Conservation (phyloP, 805 yeast species). For the Barnettozyma botsteinii region DNA sequence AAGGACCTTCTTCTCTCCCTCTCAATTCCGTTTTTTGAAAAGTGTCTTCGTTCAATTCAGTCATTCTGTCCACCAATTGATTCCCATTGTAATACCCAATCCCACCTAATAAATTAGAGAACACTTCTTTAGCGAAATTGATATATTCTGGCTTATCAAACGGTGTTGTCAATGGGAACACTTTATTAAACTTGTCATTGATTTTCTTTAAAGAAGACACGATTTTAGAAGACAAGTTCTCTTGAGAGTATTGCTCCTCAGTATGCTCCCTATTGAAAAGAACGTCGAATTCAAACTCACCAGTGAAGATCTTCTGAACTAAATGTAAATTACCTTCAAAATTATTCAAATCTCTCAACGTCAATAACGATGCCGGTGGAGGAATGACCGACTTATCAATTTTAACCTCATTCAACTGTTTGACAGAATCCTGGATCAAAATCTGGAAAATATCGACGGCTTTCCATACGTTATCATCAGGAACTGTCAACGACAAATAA, state of each 20-base stretch:
- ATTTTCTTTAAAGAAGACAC: conserved; percentile 29
- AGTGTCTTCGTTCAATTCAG: conserved; percentile 62
- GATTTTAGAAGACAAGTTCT: conserved; percentile 20
- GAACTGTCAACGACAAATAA: conserved; percentile 63
- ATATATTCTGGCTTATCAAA: conserved; percentile 39
- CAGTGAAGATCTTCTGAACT: conserved; percentile 70
- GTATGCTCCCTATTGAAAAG: conserved; percentile 47
- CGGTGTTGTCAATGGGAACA: conserved; percentile 51
- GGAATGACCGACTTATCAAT: conserved; percentile 26
- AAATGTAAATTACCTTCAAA: conserved; percentile 75
- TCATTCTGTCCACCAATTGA: conserved; percentile 69
- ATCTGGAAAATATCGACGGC: conserved; percentile 72
- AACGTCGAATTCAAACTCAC: conserved; percentile 70
- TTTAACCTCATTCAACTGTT: conserved; percentile 31
- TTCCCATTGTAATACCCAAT: conserved; percentile 84
- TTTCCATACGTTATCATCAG: conserved; percentile 68
- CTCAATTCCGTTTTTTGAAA: conserved; percentile 44
- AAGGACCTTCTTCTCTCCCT: conserved; percentile 70
- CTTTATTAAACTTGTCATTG: conserved; percentile 44
- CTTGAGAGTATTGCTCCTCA: conserved; percentile 33
- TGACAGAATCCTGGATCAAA: conserved; percentile 63
- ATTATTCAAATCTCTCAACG: conserved; percentile 51
- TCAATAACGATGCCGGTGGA: conserved; percentile 38
- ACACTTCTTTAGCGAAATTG: conserved; percentile 66
- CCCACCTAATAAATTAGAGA: conserved; percentile 86